Evolutionary conservation across 2,329 filamentous ascomycete genomes (phyloP).

Genomic region (Aspergillus arachidicola): DNA sequence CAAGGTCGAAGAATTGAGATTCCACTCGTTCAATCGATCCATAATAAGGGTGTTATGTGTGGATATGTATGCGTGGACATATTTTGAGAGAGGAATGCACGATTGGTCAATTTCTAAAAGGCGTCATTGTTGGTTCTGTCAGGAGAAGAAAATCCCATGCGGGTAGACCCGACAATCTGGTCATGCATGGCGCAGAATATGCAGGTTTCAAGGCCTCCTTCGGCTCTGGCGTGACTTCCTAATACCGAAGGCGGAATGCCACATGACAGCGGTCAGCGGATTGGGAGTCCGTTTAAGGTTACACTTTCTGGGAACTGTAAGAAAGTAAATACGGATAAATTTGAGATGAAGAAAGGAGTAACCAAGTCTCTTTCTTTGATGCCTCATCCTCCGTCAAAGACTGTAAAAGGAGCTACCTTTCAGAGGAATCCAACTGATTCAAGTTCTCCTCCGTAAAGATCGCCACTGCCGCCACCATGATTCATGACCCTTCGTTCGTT

Average conservation of each 20-base stretch:
- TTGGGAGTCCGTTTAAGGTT: background rate
- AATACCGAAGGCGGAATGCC: constrained; percentile 5
- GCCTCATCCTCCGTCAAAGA: background rate
- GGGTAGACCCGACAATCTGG: constrained; percentile 23
- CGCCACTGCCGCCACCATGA: background rate
- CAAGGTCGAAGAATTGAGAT: background rate
- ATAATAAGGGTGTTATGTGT: background rate
- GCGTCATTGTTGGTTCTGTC: background rate
- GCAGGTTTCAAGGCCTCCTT: background rate
- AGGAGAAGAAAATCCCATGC: constrained; percentile 3
- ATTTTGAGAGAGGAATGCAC: background rate
- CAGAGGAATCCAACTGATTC: background rate
- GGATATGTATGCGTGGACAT: background rate
- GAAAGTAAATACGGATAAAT: background rate
- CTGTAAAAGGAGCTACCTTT: background rate
- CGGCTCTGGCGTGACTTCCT: background rate
- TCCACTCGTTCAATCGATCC: background rate
- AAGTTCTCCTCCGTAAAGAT: background rate
- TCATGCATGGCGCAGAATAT: constrained; percentile 11
- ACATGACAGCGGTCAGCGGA: constrained; percentile 1
- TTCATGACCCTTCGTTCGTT: background rate
- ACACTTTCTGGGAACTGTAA: background rate
- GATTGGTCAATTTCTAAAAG: background rate
- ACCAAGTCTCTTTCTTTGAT: background rate
- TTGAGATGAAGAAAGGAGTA: too few relatives aligned